Conservation (phyloP, 371 early-diverging fungal species). For the Sporodiniella umbellata region DNA sequence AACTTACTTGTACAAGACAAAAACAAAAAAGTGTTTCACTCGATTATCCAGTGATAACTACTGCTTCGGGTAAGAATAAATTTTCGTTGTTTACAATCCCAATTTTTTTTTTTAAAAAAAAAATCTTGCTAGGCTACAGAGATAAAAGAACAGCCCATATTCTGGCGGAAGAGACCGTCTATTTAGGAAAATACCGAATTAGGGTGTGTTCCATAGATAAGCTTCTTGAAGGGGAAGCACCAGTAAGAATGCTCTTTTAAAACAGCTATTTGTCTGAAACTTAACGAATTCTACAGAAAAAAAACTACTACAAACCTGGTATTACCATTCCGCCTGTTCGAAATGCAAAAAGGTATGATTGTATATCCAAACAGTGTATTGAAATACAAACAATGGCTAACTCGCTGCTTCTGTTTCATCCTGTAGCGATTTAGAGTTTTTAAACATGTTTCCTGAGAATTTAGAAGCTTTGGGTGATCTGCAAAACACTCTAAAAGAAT, state of each 20-base stretch:
- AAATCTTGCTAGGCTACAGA: conserved; percentile 55
- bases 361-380: neutral
- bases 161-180: conserved; percentile 53
- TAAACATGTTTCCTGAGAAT: conserved; percentile 53
- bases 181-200: conserved; percentile 45
- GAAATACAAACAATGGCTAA: too few species aligned
- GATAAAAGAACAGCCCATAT: conserved; percentile 52
- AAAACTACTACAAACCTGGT: conserved; percentile 26
- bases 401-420: neutral
- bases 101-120: too few species aligned
- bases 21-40: conserved; percentile 51
- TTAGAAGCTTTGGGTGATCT: conserved; percentile 46
- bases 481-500: conserved; percentile 45
- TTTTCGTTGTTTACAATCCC: neutral
- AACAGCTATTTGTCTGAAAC: neutral
- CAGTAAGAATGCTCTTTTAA: conserved; percentile 13
- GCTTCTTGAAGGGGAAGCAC: conserved; percentile 54
- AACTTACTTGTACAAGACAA: conserved; percentile 52
- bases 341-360: conserved; percentile 47
- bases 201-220: conserved; percentile 48
- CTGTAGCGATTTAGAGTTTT: conserved; percentile 54
- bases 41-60: conserved; percentile 37
- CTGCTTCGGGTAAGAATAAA: conserved; percentile 21
- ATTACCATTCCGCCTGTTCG: conserved; percentile 48
- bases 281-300: conserved; percentile 7